phyloP scores from a whole-genome alignment of 352 stramenopile species.

The Phytophthora meadii region DNA sequence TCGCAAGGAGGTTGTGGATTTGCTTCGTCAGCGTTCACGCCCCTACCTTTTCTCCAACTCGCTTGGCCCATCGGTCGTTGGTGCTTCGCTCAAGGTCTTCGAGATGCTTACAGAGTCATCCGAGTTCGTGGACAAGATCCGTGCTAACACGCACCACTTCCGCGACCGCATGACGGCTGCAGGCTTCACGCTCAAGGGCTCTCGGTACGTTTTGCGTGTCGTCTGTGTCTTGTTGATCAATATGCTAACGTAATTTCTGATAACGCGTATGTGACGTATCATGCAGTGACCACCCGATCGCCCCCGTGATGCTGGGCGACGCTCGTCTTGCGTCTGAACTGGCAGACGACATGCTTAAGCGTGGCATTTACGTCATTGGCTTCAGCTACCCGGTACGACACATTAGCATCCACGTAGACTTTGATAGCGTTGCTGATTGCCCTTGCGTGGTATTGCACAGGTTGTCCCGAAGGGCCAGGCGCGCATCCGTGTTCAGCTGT shows the following conservation, averaged over 20 bases:
- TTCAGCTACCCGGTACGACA: constrained; percentile 92
- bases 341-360: constrained; percentile 92
- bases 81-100: constrained; percentile 94
- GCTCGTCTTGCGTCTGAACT: constrained; percentile 89
- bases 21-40: constrained; percentile 90
- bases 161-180: constrained; percentile 90
- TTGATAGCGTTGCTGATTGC: constrained; percentile 1
- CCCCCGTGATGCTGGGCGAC: constrained; percentile 93
- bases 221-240: not conserved
- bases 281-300: constrained; percentile 88
- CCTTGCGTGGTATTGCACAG: constrained; percentile 31
- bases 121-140: constrained; percentile 90
- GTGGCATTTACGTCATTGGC: constrained; percentile 95
- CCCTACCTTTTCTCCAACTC: constrained; percentile 96
- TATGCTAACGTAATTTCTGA: constrained; percentile 13
- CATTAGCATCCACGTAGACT: not conserved
- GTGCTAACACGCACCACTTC: constrained; percentile 92
- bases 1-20: constrained; percentile 91
- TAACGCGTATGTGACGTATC: constrained; percentile 11
- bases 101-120: constrained; percentile 90
- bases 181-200: constrained; percentile 91
- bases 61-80: constrained; percentile 92
- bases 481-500: constrained; percentile 93
- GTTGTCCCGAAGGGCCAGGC: constrained; percentile 93
- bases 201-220: constrained; percentile 43